Evolutionary conservation across 768 basidiomycete genomes (phyloP).

Genomic region (Coprinopsis sp.): DNA sequence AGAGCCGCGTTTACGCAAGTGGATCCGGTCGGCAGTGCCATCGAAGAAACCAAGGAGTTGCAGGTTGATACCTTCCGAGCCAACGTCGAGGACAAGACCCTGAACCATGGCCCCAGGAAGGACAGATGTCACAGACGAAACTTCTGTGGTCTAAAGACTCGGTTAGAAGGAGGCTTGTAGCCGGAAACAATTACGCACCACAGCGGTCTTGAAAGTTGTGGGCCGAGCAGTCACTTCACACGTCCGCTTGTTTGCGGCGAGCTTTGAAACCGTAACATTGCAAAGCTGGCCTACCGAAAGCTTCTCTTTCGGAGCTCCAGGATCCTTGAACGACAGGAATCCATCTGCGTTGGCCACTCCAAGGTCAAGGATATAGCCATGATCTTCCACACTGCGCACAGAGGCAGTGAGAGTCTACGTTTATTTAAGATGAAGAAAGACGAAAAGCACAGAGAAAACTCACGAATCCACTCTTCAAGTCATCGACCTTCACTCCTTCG

Average conservation of each 20-base stretch:
- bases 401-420: conserved; percentile 68
- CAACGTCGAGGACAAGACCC: conserved; percentile 72
- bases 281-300: conserved; percentile 66
- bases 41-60: conserved; percentile 91
- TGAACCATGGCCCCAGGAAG: conserved; percentile 85
- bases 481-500: conserved; percentile 68
- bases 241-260: conserved; percentile 74
- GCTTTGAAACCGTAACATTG: conserved; percentile 58
- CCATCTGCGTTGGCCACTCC: conserved; percentile 76
- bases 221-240: conserved; percentile 63
- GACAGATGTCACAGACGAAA: conserved; percentile 72
- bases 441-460: conserved; percentile 3
- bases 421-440: conserved; percentile 9
- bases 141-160: conserved; percentile 49
- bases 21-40: conserved; percentile 81
- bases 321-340: conserved; percentile 79
- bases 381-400: conserved; percentile 85
- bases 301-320: conserved; percentile 33
- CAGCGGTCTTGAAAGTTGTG: conserved; percentile 43
- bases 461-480: conserved; percentile 73
- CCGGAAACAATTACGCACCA: conserved; percentile 38
- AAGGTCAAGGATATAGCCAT: conserved; percentile 87
- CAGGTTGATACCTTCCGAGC: conserved; percentile 73
- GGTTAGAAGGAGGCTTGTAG: background rate
- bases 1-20: conserved; percentile 51